A percentile compares a stretch with the other conserved stretches of the same genome.
Evolutionary conservation across 768 basidiomycete genomes (phyloP).

Genomic region (Leccinum arenicola): DNA sequence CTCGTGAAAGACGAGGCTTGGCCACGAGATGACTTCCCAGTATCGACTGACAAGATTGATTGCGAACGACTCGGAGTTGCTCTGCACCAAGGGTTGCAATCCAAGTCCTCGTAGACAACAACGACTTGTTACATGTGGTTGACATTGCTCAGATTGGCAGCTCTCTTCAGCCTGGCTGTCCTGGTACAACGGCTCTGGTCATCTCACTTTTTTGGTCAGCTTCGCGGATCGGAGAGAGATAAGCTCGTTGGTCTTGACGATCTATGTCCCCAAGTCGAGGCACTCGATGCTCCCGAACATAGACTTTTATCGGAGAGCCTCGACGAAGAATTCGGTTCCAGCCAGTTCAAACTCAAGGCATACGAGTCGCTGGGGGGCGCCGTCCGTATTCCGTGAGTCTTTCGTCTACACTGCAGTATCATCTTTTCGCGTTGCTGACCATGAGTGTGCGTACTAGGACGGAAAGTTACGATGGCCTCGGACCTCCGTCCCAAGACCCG

Average conservation of each 20-base stretch:
- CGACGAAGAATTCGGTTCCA: slow-evolving; percentile 21
- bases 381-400: slow-evolving; percentile 32
- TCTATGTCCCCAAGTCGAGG: slow-evolving; percentile 29
- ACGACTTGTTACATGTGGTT: background rate
- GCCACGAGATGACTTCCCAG: background rate
- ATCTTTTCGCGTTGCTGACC: background rate
- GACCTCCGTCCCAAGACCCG: slow-evolving; percentile 44
- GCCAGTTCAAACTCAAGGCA: slow-evolving; percentile 28
- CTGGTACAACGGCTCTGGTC: slow-evolving; percentile 7
- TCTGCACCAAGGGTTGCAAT: background rate
- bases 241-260: slow-evolving; percentile 1
- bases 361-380: slow-evolving; percentile 36
- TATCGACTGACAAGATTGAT: slow-evolving; percentile 8
- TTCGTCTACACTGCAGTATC: background rate
- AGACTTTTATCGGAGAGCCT: slow-evolving; percentile 21
- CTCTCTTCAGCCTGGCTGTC: slow-evolving; percentile 13
- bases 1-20: slow-evolving; percentile 1
- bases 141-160: background rate
- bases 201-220: background rate
- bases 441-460: slow-evolving; percentile 37
- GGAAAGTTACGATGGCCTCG: slow-evolving; percentile 51
- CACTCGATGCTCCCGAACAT: slow-evolving; percentile 15
- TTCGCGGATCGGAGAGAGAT: background rate
- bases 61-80: slow-evolving; percentile 6
- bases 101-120: background rate